Conservation (phyloP, 495 filamentous ascomycete species). For the Xylaria telfairii region DNA sequence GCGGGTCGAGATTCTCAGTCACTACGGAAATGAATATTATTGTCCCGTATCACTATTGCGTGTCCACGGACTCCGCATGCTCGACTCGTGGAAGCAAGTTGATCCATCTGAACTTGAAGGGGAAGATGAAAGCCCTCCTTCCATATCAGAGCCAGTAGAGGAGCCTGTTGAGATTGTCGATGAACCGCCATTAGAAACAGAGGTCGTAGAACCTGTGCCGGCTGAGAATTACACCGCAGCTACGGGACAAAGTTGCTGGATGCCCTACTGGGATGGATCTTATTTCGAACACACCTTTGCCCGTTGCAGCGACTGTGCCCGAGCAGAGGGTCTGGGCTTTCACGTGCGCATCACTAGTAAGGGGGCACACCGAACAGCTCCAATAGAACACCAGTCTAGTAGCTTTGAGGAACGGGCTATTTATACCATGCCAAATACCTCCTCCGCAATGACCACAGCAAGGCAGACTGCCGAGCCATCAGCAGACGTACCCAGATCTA, state of each 20-base stretch:
- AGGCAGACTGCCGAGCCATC: slow-evolving; percentile 28
- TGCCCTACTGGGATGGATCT: slow-evolving; percentile 34
- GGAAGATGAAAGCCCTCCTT: slow-evolving; percentile 42
- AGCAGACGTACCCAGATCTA: slow-evolving; percentile 28
- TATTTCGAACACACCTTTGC: slow-evolving; percentile 31
- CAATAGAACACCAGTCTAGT: slow-evolving; percentile 21
- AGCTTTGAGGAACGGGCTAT: slow-evolving; percentile 21
- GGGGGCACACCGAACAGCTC: slow-evolving; percentile 8
- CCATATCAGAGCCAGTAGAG: slow-evolving; percentile 48
- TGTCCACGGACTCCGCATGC: slow-evolving; percentile 95
- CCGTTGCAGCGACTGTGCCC: slow-evolving; percentile 34
- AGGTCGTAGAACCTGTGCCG: slow-evolving; percentile 44
- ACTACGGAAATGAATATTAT: slow-evolving; percentile 96
- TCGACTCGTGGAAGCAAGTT: slow-evolving; percentile 86
- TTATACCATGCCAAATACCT: slow-evolving; percentile 22
- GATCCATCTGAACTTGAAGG: slow-evolving; percentile 64
- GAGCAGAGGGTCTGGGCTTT: slow-evolving; percentile 23
- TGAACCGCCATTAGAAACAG: slow-evolving; percentile 29
- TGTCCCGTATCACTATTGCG: slow-evolving; percentile 90
- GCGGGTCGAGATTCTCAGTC: slow-evolving; percentile 86
- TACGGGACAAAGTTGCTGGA: slow-evolving; percentile 31
- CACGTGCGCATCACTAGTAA: not conserved
- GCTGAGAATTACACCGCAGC: slow-evolving; percentile 25
- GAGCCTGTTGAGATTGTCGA: slow-evolving; percentile 41
- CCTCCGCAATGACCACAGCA: slow-evolving; percentile 28